Percentiles rank a stretch among this genome's conserved stretches.
Conservation (phyloP, 2,329 filamentous ascomycete species). For the Xylariaceae sp. region DNA sequence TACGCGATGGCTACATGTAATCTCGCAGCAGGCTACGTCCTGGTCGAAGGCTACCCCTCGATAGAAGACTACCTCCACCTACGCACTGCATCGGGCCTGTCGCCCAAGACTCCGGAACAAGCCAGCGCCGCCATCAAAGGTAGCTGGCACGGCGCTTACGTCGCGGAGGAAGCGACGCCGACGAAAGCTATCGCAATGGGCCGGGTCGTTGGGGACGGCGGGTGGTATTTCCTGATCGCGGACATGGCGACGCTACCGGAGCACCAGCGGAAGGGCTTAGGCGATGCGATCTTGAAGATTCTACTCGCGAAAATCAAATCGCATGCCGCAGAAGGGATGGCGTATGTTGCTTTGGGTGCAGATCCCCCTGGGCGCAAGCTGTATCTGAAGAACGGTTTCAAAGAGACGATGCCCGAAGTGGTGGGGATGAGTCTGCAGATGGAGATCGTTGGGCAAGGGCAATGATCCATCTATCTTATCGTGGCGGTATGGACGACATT, state of each 20-base stretch:
- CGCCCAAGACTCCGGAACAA: constrained; percentile 46
- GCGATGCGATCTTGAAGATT: constrained; percentile 51
- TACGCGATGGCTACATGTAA: constrained; percentile 10
- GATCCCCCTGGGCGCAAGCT: constrained; percentile 52
- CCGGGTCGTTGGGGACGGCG: constrained; percentile 57
- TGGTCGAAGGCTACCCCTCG: constrained; percentile 26
- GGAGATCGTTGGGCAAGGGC: constrained; percentile 3
- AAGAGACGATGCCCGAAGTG: constrained; percentile 44
- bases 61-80: constrained; percentile 21
- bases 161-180: constrained; percentile 39
- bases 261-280: constrained; percentile 56
- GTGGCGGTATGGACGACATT: too few relatives aligned
- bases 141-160: constrained; percentile 53
- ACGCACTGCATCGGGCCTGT: background rate
- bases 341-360: constrained; percentile 54
- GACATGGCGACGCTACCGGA: constrained; percentile 58
- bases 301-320: constrained; percentile 50
- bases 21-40: constrained; percentile 13
- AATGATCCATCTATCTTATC: too few relatives aligned
- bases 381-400: constrained; percentile 56
- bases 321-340: constrained; percentile 46
- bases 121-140: constrained; percentile 45
- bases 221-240: constrained; percentile 57
- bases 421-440: constrained; percentile 42
- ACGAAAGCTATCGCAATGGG: constrained; percentile 54